Evolutionary conservation across 2,329 filamentous ascomycete genomes (phyloP), one percentile per base, ranked within the genome.

Genomic region (Ceratocystis huliohia): DNA sequence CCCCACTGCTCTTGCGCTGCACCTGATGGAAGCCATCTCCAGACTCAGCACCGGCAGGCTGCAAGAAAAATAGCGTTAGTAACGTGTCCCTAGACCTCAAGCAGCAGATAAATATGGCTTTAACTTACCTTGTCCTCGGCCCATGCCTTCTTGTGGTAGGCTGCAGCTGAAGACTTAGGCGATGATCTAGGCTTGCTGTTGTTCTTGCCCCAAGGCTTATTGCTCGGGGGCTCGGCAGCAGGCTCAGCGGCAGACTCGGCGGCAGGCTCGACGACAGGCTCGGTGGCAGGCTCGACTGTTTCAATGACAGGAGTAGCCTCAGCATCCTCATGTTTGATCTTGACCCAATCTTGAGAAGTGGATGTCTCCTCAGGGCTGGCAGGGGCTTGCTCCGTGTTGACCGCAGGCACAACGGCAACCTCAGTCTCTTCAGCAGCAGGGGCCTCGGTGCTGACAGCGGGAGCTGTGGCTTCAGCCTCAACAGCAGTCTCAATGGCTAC

Each of bases 11-110:
- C 74, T 83, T 82, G 72, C 84, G 83, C 72, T 83, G 83, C 10
- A 91, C 88, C 72, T 87, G 84, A 68, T 87, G 85, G 80, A 91
- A 91, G 28, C 88, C 88, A 72, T 90, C 88, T 6, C 10, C 22
- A 25, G 46, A 28, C 46, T 66, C 65, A 22, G 59, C 22, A 57
- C 44, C 33, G 56, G 25, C 22, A 59, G 53, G 53, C 53, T 59
- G 3, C 7, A 22, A n/a, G 7, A 46, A 66, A 61, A 5, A 44
- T 30, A n/a, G 1, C 48, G 67, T 71, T 68, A 71, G 68, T 44
- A 10, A 37, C n/a, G 7, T 30, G 5, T 6, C 22, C 25, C 7
- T 15, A 2, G 5, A 17, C 28, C 46, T 53, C 10, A 66, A 33
- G 61, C 79, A 77, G 8, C 37, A 3, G 8, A 41, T 41, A 37